phyloP scores from a whole-genome alignment of 163 green algal species.

The Picocystis sp. region DNA sequence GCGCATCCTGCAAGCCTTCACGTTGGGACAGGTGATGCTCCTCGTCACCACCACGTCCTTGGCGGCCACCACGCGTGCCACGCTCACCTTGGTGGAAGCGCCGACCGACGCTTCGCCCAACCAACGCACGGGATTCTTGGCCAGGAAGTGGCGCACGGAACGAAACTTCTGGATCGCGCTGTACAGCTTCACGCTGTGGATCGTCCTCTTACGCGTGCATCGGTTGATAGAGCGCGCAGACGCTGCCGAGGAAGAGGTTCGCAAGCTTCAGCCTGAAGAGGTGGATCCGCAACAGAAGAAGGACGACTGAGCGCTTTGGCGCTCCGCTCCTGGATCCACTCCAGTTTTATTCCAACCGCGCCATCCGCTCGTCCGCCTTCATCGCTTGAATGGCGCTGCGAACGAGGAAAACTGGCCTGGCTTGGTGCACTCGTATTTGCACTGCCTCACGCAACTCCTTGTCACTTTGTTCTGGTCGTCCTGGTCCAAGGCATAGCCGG shows the following conservation, averaged over 20 bases:
- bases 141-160: slow-evolving; percentile 32
- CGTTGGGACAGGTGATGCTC: too few relatives aligned
- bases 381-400: slow-evolving; percentile 17
- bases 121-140: slow-evolving; percentile 15
- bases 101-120: slow-evolving; percentile 7
- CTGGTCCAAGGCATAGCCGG: slow-evolving; percentile 11
- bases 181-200: slow-evolving; percentile 30
- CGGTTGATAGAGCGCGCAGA: too few relatives aligned
- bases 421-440: slow-evolving; percentile 31
- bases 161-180: slow-evolving; percentile 38
- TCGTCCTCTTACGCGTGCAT: slow-evolving; percentile 24
- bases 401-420: slow-evolving; percentile 29
- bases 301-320: too few relatives aligned
- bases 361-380: slow-evolving; percentile 2
- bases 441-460: slow-evolving; percentile 21
- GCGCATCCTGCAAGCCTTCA: too few relatives aligned
- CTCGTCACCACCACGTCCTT: too few relatives aligned
- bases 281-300: too few relatives aligned
- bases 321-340: too few relatives aligned
- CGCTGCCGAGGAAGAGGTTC: too few relatives aligned
- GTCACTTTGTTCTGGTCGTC: slow-evolving; percentile 19
- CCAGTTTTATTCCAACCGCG: too few relatives aligned
- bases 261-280: too few relatives aligned
- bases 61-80: too few relatives aligned
- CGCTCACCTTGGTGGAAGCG: too few relatives aligned